These are phyloP conservation scores for Mycena kentingensis DNA, from an alignment of 768 basidiomycete genomes.

Conservation along the genomic window DNA sequence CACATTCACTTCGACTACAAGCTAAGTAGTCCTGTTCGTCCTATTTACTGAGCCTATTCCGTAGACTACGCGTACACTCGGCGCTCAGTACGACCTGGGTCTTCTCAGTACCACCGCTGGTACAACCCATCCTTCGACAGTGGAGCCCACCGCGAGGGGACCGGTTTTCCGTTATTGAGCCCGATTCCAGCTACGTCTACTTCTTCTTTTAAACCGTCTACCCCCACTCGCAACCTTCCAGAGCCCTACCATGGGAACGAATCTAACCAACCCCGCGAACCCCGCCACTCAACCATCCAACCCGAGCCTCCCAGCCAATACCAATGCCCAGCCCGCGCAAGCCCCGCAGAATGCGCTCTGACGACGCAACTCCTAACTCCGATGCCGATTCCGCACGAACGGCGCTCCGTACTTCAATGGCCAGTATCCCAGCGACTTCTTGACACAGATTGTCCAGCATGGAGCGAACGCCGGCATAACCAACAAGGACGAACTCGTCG, in stretches of 20 bases:
- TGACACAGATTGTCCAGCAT: neutral
- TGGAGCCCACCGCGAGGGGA: conserved; percentile 19
- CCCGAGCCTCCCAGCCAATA: neutral
- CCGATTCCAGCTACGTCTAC: neutral
- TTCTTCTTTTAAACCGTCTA: neutral
- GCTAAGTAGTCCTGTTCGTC: too few relatives aligned
- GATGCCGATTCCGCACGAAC: conserved; percentile 6
- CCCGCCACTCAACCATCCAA: neutral
- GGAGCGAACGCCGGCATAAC: conserved; percentile 13
- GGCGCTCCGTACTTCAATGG: conserved; percentile 8
- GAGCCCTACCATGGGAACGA: neutral
- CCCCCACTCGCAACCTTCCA: neutral
- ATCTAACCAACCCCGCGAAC: neutral
- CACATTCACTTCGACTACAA: too few relatives aligned
- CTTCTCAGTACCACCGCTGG: too few relatives aligned
- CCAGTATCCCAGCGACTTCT: conserved; percentile 1
- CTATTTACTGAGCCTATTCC: too few relatives aligned
- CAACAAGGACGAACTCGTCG: conserved; percentile 2
- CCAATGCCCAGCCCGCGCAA: too few relatives aligned
- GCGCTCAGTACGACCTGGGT: too few relatives aligned
- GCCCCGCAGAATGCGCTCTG: too few relatives aligned
- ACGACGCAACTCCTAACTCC: neutral
- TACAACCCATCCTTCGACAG: too few relatives aligned
- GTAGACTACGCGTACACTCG: too few relatives aligned
- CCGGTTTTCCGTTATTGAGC: conserved; percentile 4